Evolutionary conservation across 805 yeast genomes (phyloP).

Genomic region (Martiniozyma abietophila): DNA sequence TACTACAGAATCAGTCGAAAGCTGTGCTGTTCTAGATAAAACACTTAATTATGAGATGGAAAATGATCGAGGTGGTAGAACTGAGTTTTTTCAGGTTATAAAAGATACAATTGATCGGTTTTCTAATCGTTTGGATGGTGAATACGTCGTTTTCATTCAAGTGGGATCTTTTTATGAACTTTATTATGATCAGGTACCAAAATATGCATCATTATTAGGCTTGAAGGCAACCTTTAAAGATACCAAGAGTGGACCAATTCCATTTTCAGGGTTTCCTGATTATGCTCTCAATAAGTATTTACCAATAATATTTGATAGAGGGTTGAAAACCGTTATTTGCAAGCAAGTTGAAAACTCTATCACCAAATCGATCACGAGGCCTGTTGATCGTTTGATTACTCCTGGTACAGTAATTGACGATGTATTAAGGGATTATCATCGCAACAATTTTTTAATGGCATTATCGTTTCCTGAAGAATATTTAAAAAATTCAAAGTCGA

Average conservation of each 20-base stretch:
- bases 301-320: slow-evolving; percentile 58
- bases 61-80: slow-evolving; percentile 12
- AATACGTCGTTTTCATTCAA: slow-evolving; percentile 58
- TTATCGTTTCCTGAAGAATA: slow-evolving; percentile 50
- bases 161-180: slow-evolving; percentile 85
- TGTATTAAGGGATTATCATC: slow-evolving; percentile 61
- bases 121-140: slow-evolving; percentile 16
- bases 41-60: neutral
- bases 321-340: slow-evolving; percentile 70
- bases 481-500: slow-evolving; percentile 27
- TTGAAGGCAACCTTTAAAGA: slow-evolving; percentile 56
- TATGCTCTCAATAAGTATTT: slow-evolving; percentile 63
- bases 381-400: slow-evolving; percentile 71
- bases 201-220: slow-evolving; percentile 61
- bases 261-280: slow-evolving; percentile 92
- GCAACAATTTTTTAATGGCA: slow-evolving; percentile 62
- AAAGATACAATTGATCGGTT: slow-evolving; percentile 21
- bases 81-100: slow-evolving; percentile 25
- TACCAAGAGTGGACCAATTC: slow-evolving; percentile 37
- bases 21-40: neutral
- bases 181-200: slow-evolving; percentile 81
- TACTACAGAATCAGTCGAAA: neutral
- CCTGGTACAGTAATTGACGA: slow-evolving; percentile 94
- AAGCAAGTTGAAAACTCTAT: slow-evolving; percentile 43
- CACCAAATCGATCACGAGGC: slow-evolving; percentile 42